Evolutionary conservation across 1,284 basidiomycete species (phyloP), one percentile per base, ranked within the genome.

Genomic region (Somion occarium): DNA sequence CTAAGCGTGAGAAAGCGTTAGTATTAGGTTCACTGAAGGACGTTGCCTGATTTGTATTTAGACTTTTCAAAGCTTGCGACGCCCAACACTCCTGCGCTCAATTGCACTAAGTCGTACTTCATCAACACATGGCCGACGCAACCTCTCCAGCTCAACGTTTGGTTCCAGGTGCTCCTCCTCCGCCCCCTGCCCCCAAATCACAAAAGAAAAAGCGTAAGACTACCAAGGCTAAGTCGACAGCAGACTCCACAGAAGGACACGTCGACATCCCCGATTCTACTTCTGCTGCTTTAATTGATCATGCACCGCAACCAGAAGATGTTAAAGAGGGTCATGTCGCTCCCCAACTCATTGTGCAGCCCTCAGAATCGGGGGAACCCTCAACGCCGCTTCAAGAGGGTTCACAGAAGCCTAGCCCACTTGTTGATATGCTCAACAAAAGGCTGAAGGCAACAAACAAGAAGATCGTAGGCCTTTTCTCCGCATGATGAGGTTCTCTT

Each of bases 381-480:
- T 53, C 64, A 2, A 70, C 74, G 2, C 61, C 69, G 9, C 68
- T 70, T 9, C 74, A 76, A 46, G 76, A 78, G 19, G 72, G 54
- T 37, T 48, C 68, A 45, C 61, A 70, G 51, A 87, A 83, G 62
- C 68, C 65, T 7, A 87, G 86, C 57, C 83, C 87, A 9, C 76
- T 89, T 50, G 80, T 86, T 48, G 90, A 93, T 44, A 75, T 93
- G 56, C 69, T 93, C 51, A 75, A 77, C 60, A 93, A 91, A 70
- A 78, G 91, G 44, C 69, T 90, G 60, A 88, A 88, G 58, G 73
- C 78, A 38, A 75, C 89, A 26, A 78, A 75, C 53, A 93, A 93
- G 74, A 94, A 93, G 73, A 88, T 92, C 55, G 92, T 91, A 64
- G 61, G 86, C 79, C 18, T 46, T 34, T 30, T 49, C 19, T 23